Base-by-base conservation (phyloP, 176 grass and related monocot species). In the Themeda triandra region DNA sequence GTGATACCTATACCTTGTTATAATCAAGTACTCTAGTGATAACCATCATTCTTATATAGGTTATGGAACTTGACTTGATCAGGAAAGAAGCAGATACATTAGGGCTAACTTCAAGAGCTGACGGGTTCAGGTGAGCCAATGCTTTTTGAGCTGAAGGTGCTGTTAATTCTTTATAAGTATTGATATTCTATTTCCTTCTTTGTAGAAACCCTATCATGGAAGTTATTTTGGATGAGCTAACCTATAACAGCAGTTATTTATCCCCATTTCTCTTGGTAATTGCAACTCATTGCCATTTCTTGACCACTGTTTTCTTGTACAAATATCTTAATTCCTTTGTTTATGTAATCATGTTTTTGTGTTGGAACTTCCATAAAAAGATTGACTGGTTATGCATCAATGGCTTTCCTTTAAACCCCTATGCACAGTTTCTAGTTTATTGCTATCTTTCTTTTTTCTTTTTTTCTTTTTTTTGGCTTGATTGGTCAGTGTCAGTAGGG, bases 211-310 rank as follows among this genome's bases (percentile, higher is more conserved):
- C 92, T 84, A 91, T 88, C 77, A 79, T 93, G 75, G 91, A 98
- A n/a, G 62, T 95, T 71, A 92, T 95, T 92, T 87, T 98, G 85
- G 95, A 98, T 82, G 95, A 98, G 78, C 85, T 98, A 75, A 88
- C 87, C 63, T 98, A 98, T 80, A 93, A 88, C 79, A 83, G 73
- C 82, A 87, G 75, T 85, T 77, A 90, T 65, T 71, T 95, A 78
- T 81, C 89, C 29, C 86, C 82, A 85, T 98, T 98, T 92, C 89
- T 98, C 44, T 64, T 71, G 89, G 95, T 95, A 91, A 86, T 80
- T 71, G 66, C 82, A 78, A 71, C 51, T 32, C 85, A 70, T 82
- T 80, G 23, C 32, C 39, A 44, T 76, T 72, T 77, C 19, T 87
- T 79, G 71, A 54, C 31, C 8, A 66, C n/a, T 28, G 42, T 75